Conservation (phyloP, 495 filamentous ascomycete species). For the Podospora comata region DNA sequence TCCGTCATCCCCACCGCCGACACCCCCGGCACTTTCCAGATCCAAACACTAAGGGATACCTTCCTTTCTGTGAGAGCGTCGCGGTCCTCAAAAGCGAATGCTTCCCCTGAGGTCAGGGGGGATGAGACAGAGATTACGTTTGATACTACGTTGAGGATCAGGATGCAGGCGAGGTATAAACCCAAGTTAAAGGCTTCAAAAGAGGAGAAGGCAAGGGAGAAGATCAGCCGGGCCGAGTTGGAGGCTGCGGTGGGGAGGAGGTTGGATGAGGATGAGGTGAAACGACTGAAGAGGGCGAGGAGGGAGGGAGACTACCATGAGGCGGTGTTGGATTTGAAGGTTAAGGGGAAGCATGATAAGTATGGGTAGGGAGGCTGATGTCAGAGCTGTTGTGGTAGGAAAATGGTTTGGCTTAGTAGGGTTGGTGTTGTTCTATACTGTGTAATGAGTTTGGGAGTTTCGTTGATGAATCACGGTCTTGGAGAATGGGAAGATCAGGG, state of each 20-base stretch:
- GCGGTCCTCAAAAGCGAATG: conserved; percentile 39
- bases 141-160: conserved; percentile 73
- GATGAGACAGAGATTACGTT: conserved; percentile 71
- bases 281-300: conserved; percentile 73
- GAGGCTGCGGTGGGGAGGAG: conserved; percentile 74
- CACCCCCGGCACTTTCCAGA: conserved; percentile 61
- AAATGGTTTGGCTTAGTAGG: too few relatives aligned
- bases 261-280: conserved; percentile 83
- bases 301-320: conserved; percentile 91
- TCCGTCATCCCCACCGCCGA: conserved; percentile 60
- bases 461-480: too few relatives aligned
- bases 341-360: conserved; percentile 97
- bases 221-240: conserved; percentile 82
- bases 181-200: conserved; percentile 61
- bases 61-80: conserved; percentile 56
- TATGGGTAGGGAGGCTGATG: conserved; percentile 40
- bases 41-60: conserved; percentile 62
- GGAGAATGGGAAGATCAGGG: too few relatives aligned
- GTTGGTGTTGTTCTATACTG: too few relatives aligned
- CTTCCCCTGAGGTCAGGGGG: conserved; percentile 65
- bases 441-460: too few relatives aligned
- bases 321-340: conserved; percentile 78
- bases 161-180: conserved; percentile 86
- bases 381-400: too few relatives aligned
- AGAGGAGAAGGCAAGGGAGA: conserved; percentile 74